Evolutionary conservation across 2,329 filamentous ascomycete genomes (phyloP).

Genomic region (Rhynchosporium agropyri): DNA sequence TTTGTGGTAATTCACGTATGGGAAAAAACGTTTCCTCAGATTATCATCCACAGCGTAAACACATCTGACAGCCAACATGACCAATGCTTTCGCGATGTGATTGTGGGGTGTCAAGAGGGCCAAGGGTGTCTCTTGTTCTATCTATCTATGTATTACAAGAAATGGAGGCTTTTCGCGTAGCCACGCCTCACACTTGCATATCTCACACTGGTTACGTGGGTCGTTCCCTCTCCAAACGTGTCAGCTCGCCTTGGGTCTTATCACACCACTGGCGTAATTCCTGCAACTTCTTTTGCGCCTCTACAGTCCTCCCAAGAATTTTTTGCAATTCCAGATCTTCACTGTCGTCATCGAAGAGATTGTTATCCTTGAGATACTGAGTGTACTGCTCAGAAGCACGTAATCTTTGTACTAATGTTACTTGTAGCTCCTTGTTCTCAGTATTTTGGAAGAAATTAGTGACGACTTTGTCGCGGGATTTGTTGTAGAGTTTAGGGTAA

Average conservation of each 20-base stretch:
- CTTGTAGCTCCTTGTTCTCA: conserved; percentile 1
- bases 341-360: conserved; percentile 2
- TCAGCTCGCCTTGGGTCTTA: conserved; percentile 7
- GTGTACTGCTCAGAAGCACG: neutral
- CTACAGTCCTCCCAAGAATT: neutral
- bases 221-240: conserved; percentile 1
- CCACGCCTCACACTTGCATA: no score
- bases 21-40: no score
- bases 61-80: no score
- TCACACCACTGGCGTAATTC: conserved; percentile 7
- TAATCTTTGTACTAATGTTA: neutral
- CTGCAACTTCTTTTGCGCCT: conserved; percentile 10
- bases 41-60: no score
- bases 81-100: no score
- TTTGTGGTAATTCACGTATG: no score
- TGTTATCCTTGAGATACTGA: conserved; percentile 7
- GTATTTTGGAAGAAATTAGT: conserved; percentile 3
- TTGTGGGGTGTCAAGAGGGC: no score
- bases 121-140: no score
- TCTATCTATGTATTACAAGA: no score
- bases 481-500: no score
- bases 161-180: no score
- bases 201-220: neutral
- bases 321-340: conserved; percentile 1
- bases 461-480: conserved; percentile 5